Percentiles rank a stretch among this genome's conserved stretches.
Conservation (phyloP, 116 monocot genomes). For the Papilionanthe hybrid region DNA sequence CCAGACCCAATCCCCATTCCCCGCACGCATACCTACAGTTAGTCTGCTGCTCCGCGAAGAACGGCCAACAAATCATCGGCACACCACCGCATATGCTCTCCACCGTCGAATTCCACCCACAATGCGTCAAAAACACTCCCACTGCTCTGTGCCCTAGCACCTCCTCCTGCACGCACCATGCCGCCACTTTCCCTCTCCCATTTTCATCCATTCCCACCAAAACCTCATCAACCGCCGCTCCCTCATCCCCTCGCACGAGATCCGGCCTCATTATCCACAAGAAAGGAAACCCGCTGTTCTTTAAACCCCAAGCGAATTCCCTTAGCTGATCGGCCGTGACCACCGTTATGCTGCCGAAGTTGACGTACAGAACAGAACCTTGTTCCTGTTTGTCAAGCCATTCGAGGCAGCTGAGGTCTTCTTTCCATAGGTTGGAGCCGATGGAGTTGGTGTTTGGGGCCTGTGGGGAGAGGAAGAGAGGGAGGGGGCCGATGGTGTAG, state of each 20-base stretch:
- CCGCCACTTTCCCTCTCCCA: conserved; percentile 6
- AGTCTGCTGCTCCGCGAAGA: conserved; percentile 18
- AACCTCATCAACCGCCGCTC: neutral
- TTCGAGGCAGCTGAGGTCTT: conserved; percentile 6
- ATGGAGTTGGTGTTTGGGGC: neutral
- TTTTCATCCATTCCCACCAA: neutral
- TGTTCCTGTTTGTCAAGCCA: neutral
- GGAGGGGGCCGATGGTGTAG: conserved; percentile 15
- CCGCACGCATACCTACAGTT: conserved; percentile 14
- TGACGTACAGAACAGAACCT: conserved; percentile 11
- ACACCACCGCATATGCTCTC: conserved; percentile 14
- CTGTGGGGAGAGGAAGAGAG: neutral
- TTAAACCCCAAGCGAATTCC: conserved; percentile 17
- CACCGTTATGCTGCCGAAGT: conserved; percentile 23
- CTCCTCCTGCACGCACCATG: conserved; percentile 18
- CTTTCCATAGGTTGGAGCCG: conserved; percentile 10
- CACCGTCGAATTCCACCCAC: conserved; percentile 19
- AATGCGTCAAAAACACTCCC: conserved; percentile 16
- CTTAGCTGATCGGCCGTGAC: conserved; percentile 4
- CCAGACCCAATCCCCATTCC: conserved; percentile 12
- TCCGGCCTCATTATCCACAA: conserved; percentile 17
- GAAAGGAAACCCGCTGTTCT: neutral
- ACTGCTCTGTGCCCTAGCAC: conserved; percentile 8
- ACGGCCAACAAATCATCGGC: conserved; percentile 18
- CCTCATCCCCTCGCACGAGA: neutral